phyloP scores from a whole-genome alignment of 75 land plant genomes.

The Adiantum capillusveneris region DNA sequence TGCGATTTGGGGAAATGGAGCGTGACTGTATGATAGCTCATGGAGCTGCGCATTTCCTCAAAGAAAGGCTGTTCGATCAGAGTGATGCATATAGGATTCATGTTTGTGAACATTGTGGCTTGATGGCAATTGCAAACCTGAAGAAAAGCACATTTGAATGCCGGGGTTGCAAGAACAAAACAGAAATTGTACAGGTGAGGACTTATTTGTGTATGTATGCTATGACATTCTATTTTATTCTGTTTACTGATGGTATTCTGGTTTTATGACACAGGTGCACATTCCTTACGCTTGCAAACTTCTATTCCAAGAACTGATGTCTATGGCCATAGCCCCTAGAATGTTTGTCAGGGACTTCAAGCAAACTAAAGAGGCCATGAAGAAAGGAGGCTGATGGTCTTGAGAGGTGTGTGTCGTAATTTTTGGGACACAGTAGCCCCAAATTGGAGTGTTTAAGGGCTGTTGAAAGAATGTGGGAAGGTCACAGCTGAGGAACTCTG shows the following conservation, averaged over 20 bases:
- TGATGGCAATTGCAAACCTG: constrained; percentile 97
- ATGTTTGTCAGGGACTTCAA: constrained; percentile 91
- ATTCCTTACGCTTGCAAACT: constrained; percentile 99
- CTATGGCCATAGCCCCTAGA: constrained; percentile 99
- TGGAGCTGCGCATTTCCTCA: constrained; percentile 95
- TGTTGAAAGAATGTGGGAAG: too few relatives aligned
- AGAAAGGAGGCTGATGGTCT: constrained; percentile 28
- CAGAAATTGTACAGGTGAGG: constrained; percentile 94
- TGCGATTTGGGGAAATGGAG: constrained; percentile 99
- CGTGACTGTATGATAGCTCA: constrained; percentile 99
- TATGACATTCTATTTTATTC: not conserved
- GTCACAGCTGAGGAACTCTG: too few relatives aligned
- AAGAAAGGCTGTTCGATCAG: constrained; percentile 93
- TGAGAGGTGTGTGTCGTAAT: too few relatives aligned
- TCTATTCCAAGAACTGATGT: constrained; percentile 98
- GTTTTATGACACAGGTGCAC: constrained; percentile 57
- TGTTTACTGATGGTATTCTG: not conserved
- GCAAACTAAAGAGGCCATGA: constrained; percentile 35
- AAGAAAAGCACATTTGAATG: constrained; percentile 98
- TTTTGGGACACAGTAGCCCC: too few relatives aligned
- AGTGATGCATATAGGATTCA: constrained; percentile 99
- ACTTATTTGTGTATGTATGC: not conserved
- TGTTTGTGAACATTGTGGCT: constrained; percentile 92
- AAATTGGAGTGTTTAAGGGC: too few relatives aligned
- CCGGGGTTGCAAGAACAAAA: constrained; percentile 98